A percentile compares a stretch with the other conserved stretches of the same genome.
Conservation (phyloP, 192 early-diverging fungal genomes). For the Gorgonomyces haynaldii region DNA sequence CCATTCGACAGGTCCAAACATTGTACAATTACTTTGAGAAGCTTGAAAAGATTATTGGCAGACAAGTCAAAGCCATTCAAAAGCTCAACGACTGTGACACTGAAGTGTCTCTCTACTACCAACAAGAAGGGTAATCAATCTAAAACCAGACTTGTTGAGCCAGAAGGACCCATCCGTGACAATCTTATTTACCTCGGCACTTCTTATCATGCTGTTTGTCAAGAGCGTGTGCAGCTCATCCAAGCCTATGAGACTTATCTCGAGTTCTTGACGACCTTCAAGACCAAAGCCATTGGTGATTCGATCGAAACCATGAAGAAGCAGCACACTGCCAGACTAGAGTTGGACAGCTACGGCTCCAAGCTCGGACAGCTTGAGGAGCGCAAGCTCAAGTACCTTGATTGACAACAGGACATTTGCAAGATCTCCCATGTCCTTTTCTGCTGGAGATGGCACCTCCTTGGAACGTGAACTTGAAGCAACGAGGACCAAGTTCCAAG, state of each 20-base stretch:
- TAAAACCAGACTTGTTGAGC: background rate
- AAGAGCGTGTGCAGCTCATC: slow-evolving; percentile 22
- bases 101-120: slow-evolving; percentile 36
- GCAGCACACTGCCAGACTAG: slow-evolving; percentile 31
- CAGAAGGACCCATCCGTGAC: slow-evolving; percentile 21
- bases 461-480: slow-evolving; percentile 33
- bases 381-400: slow-evolving; percentile 13
- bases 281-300: slow-evolving; percentile 36
- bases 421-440: slow-evolving; percentile 6
- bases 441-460: slow-evolving; percentile 11
- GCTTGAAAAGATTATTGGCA: slow-evolving; percentile 25
- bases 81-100: slow-evolving; percentile 35
- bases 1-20: slow-evolving; percentile 27
- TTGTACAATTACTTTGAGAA: slow-evolving; percentile 31
- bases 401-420: background rate
- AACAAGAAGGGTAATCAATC: slow-evolving; percentile 30
- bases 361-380: slow-evolving; percentile 30
- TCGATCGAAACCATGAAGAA: slow-evolving; percentile 32
- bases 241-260: slow-evolving; percentile 20
- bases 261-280: slow-evolving; percentile 33
- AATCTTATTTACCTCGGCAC: slow-evolving; percentile 21
- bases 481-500: slow-evolving; percentile 26
- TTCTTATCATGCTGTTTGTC: slow-evolving; percentile 15
- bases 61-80: slow-evolving; percentile 22
- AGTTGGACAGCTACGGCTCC: slow-evolving; percentile 33